Conservation (phyloP, 306 rosid species). For the Dalbergia cultrata region DNA sequence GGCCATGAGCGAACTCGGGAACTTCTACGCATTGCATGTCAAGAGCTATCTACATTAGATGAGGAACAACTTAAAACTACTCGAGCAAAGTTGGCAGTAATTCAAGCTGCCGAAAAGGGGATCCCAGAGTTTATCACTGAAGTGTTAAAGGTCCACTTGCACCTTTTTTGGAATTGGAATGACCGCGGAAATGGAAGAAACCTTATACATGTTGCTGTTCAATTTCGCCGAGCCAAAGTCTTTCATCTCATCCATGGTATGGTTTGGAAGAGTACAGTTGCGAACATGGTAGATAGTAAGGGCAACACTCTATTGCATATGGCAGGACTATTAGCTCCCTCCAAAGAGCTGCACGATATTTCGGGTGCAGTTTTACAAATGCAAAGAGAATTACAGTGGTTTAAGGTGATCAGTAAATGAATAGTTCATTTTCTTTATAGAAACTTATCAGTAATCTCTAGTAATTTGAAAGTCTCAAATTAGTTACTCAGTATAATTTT, state of each 20-base stretch:
- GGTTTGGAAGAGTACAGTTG: not conserved
- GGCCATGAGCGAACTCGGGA: not conserved
- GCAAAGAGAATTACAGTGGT: conserved; percentile 30
- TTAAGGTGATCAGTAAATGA: too few relatives aligned
- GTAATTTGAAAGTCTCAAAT: too few relatives aligned
- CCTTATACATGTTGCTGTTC: not conserved
- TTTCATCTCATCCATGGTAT: not conserved
- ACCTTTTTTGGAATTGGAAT: not conserved
- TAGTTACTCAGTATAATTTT: too few relatives aligned
- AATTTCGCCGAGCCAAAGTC: not conserved
- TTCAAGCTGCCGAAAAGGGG: too few relatives aligned
- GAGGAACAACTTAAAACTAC: accelerated
- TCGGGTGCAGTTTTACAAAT: not conserved
- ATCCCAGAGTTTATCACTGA: not conserved
- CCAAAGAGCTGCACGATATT: not conserved
- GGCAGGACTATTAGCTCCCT: conserved; percentile 5
- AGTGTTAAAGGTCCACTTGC: not conserved
- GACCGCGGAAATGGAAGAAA: not conserved
- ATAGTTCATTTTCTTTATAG: too few relatives aligned
- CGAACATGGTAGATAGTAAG: not conserved
- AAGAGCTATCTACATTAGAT: not conserved
- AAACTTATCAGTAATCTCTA: too few relatives aligned
- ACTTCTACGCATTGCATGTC: not conserved
- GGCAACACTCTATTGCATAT: not conserved
- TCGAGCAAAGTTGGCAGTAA: accelerated